phyloP scores from a whole-genome alignment of 164 flowering plant genomes.

The Magnolia sinica region DNA sequence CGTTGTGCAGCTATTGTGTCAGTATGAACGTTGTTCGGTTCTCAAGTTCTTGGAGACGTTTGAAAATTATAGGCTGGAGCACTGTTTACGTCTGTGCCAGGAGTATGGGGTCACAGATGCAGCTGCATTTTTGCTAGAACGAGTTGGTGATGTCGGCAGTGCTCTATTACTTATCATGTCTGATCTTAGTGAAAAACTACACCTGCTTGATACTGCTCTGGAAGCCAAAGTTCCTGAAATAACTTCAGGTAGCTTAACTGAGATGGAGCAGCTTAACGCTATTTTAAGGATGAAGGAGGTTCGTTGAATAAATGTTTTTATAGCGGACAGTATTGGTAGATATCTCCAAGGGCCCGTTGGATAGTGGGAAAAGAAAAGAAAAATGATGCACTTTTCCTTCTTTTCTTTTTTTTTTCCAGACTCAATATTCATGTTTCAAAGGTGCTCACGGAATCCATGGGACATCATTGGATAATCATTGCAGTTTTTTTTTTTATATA shows the following conservation, averaged over 20 bases:
- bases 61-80: conserved; percentile 90
- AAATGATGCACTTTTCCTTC: no score
- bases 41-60: conserved; percentile 85
- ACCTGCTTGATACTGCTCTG: conserved; percentile 49
- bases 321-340: not conserved
- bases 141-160: conserved; percentile 95
- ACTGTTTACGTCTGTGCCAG: conserved; percentile 86
- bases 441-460: no score
- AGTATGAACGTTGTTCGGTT: conserved; percentile 74
- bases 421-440: no score
- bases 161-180: conserved; percentile 80
- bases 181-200: conserved; percentile 58
- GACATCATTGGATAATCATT: no score
- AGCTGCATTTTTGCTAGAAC: conserved; percentile 86
- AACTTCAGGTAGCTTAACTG: conserved; percentile 20
- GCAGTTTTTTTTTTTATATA: no score
- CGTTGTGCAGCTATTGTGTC: conserved; percentile 78
- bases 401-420: no score
- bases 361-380: not conserved
- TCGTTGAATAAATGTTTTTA: conserved; percentile 9
- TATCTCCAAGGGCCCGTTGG: not conserved
- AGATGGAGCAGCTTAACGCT: conserved; percentile 30
- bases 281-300: conserved; percentile 65
- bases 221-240: conserved; percentile 27
- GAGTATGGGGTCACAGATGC: conserved; percentile 83